A percentile compares a stretch with the other conserved stretches of the same genome.
These are phyloP conservation scores for Saccharomycopsis hybrid DNA, from an alignment of 1,139 yeast species.

Conservation along the genomic window DNA sequence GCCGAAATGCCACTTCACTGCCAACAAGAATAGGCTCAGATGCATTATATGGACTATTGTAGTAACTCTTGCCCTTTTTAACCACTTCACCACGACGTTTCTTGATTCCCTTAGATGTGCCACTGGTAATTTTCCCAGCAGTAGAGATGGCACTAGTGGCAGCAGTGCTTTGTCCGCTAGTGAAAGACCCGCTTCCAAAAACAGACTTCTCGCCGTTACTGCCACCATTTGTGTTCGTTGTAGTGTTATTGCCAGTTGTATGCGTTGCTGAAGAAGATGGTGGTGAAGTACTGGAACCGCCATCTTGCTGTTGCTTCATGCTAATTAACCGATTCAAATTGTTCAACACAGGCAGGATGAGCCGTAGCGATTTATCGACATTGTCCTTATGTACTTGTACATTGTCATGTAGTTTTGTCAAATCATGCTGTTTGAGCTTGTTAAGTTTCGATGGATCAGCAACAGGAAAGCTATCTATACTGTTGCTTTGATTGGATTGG, in stretches of 20 bases:
- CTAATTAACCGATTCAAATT: constrained; percentile 27
- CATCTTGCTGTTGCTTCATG: neutral
- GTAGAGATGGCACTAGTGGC: neutral
- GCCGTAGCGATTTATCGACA: constrained; percentile 48
- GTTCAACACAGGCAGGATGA: constrained; percentile 31
- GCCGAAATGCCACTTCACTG: constrained; percentile 83
- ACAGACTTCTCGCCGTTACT: neutral
- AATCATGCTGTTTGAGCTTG: constrained; percentile 26
- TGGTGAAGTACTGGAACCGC: neutral
- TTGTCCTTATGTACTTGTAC: constrained; percentile 49
- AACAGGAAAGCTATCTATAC: constrained; percentile 43
- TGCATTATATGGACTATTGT: constrained; percentile 44
- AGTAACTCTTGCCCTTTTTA: constrained; percentile 27
- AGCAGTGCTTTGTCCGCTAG: neutral
- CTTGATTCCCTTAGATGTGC: neutral
- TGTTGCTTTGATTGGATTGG: constrained; percentile 48
- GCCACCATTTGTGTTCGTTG: neutral
- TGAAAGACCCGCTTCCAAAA: neutral
- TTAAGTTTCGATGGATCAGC: constrained; percentile 26
- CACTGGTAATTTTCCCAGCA: neutral
- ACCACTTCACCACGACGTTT: neutral
- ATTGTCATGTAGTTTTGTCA: constrained; percentile 36
- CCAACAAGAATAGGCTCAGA: constrained; percentile 59
- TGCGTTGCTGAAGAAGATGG: neutral
- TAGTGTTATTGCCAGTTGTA: neutral